A percentile compares a stretch with the other conserved stretches of the same genome.
These are phyloP conservation scores for Cercis canadensis DNA, from an alignment of 306 rosid species.

Conservation along the genomic window DNA sequence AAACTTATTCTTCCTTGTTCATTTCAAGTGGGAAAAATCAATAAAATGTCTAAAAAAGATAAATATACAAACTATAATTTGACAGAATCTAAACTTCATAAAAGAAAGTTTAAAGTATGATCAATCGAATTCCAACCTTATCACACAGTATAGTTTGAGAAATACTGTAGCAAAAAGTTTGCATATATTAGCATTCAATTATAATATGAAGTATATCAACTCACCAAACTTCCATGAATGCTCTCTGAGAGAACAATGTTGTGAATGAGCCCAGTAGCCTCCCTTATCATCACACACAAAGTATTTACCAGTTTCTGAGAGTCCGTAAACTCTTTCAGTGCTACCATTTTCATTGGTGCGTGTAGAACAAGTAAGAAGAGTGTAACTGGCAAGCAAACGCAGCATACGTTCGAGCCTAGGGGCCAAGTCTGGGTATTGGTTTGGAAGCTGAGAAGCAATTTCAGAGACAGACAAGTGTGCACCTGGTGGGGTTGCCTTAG, in stretches of 20 bases:
- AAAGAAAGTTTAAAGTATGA: no score
- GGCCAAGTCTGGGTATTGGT: not conserved
- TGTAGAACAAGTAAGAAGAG: not conserved
- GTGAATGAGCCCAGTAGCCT: not conserved
- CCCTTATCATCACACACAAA: no score
- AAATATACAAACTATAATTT: no score
- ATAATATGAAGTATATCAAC: no score
- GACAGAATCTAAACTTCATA: no score
- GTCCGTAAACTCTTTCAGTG: not conserved
- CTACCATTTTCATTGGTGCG: not conserved
- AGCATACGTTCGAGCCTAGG: conserved; percentile 2
- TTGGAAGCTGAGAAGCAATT: conserved; percentile 8
- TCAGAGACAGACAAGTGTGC: not conserved
- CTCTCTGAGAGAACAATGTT: not conserved
- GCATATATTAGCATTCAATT: no score
- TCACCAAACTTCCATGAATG: not conserved
- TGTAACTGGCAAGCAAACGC: not conserved
- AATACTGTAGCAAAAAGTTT: no score
- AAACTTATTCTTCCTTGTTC: no score
- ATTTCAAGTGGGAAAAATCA: no score
- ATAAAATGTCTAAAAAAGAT: no score
- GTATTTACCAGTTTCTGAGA: not conserved
- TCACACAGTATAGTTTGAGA: no score
- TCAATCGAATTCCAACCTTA: no score
- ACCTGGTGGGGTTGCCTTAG: not conserved